Evolutionary conservation across 1,139 yeast species (phyloP).

Genomic region (Geotrichum fermentans): DNA sequence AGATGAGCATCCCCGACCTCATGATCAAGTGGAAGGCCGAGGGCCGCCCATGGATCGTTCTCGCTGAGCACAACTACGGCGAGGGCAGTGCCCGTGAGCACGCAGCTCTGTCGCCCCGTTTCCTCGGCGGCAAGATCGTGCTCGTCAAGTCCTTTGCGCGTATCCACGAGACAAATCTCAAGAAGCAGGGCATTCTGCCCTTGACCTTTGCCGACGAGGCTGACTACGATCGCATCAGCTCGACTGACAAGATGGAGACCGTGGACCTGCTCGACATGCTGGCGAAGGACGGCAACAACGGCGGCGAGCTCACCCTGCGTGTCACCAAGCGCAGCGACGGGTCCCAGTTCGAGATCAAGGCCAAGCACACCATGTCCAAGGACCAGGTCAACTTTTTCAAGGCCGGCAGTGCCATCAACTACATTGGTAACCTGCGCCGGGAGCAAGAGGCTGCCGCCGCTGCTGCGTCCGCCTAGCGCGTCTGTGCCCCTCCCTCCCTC

Average conservation of each 20-base stretch:
- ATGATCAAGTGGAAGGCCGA: constrained; percentile 94
- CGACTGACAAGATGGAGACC: constrained; percentile 79
- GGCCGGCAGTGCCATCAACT: constrained; percentile 95
- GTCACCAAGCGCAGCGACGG: constrained; percentile 71
- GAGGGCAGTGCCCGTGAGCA: constrained; percentile 99
- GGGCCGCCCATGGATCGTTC: constrained; percentile 82
- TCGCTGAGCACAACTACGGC: constrained; percentile 97
- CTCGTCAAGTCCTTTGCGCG: constrained; percentile 95
- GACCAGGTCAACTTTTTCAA: constrained; percentile 94
- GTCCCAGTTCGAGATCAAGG: constrained; percentile 58
- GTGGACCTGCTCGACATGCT: constrained; percentile 73
- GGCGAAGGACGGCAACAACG: constrained; percentile 76
- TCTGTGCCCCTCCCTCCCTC: no score
- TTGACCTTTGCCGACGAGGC: constrained; percentile 82
- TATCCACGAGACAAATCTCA: constrained; percentile 85
- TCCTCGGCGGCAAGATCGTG: constrained; percentile 83
- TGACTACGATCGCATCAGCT: constrained; percentile 74
- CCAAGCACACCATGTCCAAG: constrained; percentile 93
- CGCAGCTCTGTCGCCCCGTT: constrained; percentile 93
- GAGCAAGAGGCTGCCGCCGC: constrained; percentile 4
- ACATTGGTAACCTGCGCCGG: constrained; percentile 57
- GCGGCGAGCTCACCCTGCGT: constrained; percentile 66
- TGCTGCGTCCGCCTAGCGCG: not conserved
- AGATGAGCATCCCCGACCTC: constrained; percentile 79
- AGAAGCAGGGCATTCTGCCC: constrained; percentile 96